Percentiles rank a stretch among this genome's conserved stretches.
Evolutionary conservation across 768 basidiomycete species (phyloP).

Genomic region (Terana coerulea): DNA sequence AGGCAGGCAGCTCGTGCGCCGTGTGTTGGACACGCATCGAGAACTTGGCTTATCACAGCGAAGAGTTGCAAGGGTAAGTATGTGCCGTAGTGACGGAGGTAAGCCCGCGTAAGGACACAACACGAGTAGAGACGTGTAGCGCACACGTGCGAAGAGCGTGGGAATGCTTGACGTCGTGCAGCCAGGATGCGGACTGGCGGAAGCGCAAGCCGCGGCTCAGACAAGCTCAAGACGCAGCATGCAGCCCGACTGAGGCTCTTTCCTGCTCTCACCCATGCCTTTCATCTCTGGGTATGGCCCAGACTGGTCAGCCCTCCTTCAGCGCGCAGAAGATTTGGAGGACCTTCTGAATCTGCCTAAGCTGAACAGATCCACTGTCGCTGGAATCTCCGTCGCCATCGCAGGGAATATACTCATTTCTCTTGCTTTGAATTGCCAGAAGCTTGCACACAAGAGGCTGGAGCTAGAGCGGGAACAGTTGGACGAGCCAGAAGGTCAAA

Average conservation of each 20-base stretch:
- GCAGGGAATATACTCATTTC: slow-evolving; percentile 86
- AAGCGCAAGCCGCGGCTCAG: neutral
- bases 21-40: slow-evolving; percentile 80
- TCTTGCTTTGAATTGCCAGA: slow-evolving; percentile 89
- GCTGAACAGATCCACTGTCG: slow-evolving; percentile 51
- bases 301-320: neutral
- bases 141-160: slow-evolving; percentile 3
- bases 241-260: neutral
- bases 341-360: slow-evolving; percentile 43
- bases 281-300: neutral
- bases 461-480: slow-evolving; percentile 40
- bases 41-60: neutral
- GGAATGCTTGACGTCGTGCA: neutral
- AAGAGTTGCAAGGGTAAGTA: neutral
- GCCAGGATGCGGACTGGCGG: neutral
- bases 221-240: neutral
- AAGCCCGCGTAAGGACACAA: neutral
- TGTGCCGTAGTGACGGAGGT: neutral
- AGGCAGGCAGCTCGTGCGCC: slow-evolving; percentile 69
- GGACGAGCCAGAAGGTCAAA: neutral
- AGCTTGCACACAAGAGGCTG: slow-evolving; percentile 79
- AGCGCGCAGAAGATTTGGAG: neutral
- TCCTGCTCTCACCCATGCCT: slow-evolving; percentile 1
- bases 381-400: slow-evolving; percentile 83
- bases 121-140: neutral